These are phyloP conservation scores for Zygotorulaspora mrakii DNA, from an alignment of 1,139 yeast species.

Conservation along the genomic window DNA sequence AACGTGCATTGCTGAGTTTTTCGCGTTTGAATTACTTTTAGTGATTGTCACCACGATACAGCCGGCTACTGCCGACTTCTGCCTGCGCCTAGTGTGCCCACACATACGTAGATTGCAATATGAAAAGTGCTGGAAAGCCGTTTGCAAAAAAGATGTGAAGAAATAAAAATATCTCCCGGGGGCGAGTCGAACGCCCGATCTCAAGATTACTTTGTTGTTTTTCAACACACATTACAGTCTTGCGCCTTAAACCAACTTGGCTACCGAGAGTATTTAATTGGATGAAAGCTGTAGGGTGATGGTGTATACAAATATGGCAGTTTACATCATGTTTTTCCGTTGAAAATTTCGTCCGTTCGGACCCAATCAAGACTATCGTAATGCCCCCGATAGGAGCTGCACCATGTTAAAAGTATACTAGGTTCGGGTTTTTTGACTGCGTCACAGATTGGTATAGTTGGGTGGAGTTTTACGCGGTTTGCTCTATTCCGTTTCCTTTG, in stretches of 20 bases:
- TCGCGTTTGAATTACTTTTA: neutral
- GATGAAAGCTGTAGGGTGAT: neutral
- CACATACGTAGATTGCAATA: neutral
- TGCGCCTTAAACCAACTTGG: conserved; percentile 25
- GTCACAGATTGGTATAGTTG: too few species aligned
- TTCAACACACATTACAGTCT: conserved; percentile 20
- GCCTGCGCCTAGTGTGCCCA: too few species aligned
- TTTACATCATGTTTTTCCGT: too few species aligned
- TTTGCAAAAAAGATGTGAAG: neutral
- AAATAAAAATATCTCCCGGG: conserved; percentile 19
- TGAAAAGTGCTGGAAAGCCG: neutral
- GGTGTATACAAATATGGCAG: too few species aligned
- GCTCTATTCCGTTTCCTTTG: neutral
- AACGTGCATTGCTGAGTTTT: neutral
- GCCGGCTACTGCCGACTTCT: neutral
- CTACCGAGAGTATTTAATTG: conserved; percentile 17
- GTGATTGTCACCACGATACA: neutral
- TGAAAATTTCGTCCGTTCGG: too few species aligned
- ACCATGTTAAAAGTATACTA: too few species aligned
- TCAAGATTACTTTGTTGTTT: conserved; percentile 22
- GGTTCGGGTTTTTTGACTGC: too few species aligned
- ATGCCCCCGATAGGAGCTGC: too few species aligned
- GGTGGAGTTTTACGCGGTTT: too few species aligned
- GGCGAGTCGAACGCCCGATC: conserved; percentile 27
- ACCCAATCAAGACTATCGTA: too few species aligned